A percentile compares a stretch with the other conserved stretches of the same genome.
These are phyloP conservation scores for Candida suzukii DNA, from an alignment of 805 yeast species.

Conservation along the genomic window DNA sequence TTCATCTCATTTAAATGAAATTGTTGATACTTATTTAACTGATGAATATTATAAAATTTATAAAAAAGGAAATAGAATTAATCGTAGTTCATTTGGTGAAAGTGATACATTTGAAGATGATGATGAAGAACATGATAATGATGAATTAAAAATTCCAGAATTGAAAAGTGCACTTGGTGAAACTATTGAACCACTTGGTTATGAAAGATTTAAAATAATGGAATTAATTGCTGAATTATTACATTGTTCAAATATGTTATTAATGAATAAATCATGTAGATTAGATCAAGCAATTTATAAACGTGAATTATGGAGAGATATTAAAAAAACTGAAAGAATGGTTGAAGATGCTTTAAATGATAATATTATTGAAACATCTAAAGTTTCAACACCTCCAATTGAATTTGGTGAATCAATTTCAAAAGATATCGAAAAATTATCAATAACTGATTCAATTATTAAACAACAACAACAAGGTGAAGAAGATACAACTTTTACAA, in stretches of 20 bases:
- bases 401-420: neutral
- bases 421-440: no score
- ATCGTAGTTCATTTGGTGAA: neutral
- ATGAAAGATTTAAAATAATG: constrained; percentile 81
- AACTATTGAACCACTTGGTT: constrained; percentile 67
- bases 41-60: constrained; percentile 15
- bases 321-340: constrained; percentile 35
- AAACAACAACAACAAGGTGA: neutral
- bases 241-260: constrained; percentile 93
- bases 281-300: constrained; percentile 57
- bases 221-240: constrained; percentile 89
- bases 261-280: constrained; percentile 67
- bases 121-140: constrained; percentile 33
- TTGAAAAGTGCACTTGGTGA: constrained; percentile 55
- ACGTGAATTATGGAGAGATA: constrained; percentile 63
- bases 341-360: constrained; percentile 28
- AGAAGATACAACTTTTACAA: neutral
- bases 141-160: constrained; percentile 33
- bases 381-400: neutral
- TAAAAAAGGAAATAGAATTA: neutral
- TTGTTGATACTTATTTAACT: constrained; percentile 24
- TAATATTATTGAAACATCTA: constrained; percentile 15
- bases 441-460: no score
- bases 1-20: constrained; percentile 35
- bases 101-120: neutral